A percentile compares a stretch with the other conserved stretches of the same genome.
Conservation (phyloP, 108 stramenopile genomes). For the Cyclotella cryptica region DNA sequence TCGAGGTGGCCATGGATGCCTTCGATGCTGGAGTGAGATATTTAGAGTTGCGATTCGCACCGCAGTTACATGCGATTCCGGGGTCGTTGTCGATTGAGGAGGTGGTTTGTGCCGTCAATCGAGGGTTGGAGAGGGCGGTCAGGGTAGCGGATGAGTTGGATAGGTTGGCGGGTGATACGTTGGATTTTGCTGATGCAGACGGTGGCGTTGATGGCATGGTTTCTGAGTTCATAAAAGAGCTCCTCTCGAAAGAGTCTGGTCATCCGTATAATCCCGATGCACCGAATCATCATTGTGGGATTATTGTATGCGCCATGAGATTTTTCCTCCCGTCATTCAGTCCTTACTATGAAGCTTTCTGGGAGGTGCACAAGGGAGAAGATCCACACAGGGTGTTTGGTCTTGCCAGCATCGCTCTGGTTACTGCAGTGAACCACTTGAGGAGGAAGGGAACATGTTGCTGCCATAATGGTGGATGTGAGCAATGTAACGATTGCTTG, state of each 20-base stretch:
- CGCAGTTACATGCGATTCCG: conserved; percentile 46
- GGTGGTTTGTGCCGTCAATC: conserved; percentile 34
- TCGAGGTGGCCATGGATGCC: conserved; percentile 44
- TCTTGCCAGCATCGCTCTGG: conserved; percentile 43
- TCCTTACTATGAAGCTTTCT: conserved; percentile 46
- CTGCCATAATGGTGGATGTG: conserved; percentile 24
- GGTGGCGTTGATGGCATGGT: not conserved
- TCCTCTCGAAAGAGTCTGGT: conserved; percentile 9
- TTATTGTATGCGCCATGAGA: conserved; percentile 50
- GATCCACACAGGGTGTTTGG: conserved; percentile 46
- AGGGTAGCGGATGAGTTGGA: conserved; percentile 48
- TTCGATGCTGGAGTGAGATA: conserved; percentile 44
- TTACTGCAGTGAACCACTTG: conserved; percentile 44
- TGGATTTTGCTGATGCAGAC: not conserved
- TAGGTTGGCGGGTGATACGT: conserved; percentile 8
- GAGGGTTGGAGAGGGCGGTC: conserved; percentile 41
- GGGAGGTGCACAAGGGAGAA: conserved; percentile 50
- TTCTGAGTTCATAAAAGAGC: conserved; percentile 5
- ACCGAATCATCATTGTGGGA: conserved; percentile 48
- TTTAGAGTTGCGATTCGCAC: conserved; percentile 43
- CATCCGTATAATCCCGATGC: conserved; percentile 47
- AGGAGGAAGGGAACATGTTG: conserved; percentile 29
- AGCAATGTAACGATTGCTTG: conserved; percentile 12
- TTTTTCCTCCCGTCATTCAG: conserved; percentile 41
- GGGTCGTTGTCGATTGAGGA: conserved; percentile 42